Base-by-base conservation (phyloP, 179 eudicot species). In the Silene noctiflora region DNA sequence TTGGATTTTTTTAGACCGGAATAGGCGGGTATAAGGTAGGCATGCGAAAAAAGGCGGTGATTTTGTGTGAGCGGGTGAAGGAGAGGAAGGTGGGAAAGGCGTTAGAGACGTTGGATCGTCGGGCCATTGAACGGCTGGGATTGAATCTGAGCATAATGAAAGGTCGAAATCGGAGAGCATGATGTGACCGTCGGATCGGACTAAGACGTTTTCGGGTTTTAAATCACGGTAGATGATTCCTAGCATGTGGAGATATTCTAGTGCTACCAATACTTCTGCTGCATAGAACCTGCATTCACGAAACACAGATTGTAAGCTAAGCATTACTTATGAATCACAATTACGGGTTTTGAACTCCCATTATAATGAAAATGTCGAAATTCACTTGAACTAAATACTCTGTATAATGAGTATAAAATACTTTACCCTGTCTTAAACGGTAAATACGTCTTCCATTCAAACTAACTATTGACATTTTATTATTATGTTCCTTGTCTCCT, bases 141-240 rank as follows among this genome's bases (percentile, higher is more conserved):
- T 87, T 13, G 96, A 79, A 66, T 93, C 84, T 0, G 92, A 91
- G 86, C 94, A 91, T 6, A 93, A 74, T 0, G 96, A 90, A 39
- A 92, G 93, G 76, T 86, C 96, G 60, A 91, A 91, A 71, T 93
- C 97, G 7, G 97, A 88, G 78, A 92, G 93, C 97, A 92, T 92
- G 78, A 92, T 92, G 84, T 92, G 97, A 81, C 97, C 97, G 88
- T 92, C 93, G 0, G 96, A 89, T 89, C 96, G 80, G 55, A 92
- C 93, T 62, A 92, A 64, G 46, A 92, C 93, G 79, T 92, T 92
- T 76, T 92, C 97, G 11, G 97, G 97, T 77, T 92, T 92, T 24
- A 92, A 80, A 81, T 92, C 97, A 75, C 97, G 77, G 91, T 92
- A 92, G 58, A 92, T 87, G 75, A 92, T 88, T 69, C 97, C 97